Evolutionary conservation across 257 asterid species (phyloP).

Genomic region (Solanum pinnatisectum): DNA sequence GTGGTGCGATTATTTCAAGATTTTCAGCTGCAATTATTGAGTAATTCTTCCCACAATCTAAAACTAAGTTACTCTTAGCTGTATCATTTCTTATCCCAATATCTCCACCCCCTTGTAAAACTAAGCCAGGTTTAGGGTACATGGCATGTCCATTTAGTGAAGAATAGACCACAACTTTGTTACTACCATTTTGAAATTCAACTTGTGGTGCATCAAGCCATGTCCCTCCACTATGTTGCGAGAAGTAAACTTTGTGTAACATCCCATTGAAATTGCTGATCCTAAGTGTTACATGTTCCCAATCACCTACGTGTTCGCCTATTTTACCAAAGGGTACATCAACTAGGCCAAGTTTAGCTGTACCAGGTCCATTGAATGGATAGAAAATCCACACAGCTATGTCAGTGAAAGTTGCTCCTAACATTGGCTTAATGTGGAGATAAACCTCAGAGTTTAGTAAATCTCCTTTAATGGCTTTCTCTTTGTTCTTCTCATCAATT

Average conservation of each 20-base stretch:
- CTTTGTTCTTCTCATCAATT: conserved; percentile 11
- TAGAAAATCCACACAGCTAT: conserved; percentile 71
- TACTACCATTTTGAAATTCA: conserved; percentile 32
- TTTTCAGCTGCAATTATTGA: conserved; percentile 44
- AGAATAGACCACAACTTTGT: conserved; percentile 51
- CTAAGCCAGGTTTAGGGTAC: conserved; percentile 29
- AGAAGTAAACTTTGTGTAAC: conserved; percentile 42
- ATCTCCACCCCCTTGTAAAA: conserved; percentile 37
- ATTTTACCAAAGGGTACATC: conserved; percentile 47
- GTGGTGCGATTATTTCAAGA: conserved; percentile 43
- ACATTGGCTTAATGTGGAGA: conserved; percentile 55
- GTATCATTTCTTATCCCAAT: conserved; percentile 65
- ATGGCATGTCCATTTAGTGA: conserved; percentile 65
- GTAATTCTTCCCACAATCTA: conserved; percentile 44
- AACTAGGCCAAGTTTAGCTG: conserved; percentile 46
- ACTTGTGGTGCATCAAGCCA: conserved; percentile 57
- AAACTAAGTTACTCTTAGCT: conserved; percentile 37
- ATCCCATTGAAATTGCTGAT: conserved; percentile 75
- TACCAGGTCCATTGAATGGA: conserved; percentile 80
- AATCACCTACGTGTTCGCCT: conserved; percentile 88
- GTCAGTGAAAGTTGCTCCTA: conserved; percentile 70
- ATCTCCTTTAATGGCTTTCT: conserved; percentile 46
- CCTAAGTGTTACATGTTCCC: conserved; percentile 86
- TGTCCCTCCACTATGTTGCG: conserved; percentile 52
- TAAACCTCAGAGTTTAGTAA: conserved; percentile 46